Evolutionary conservation across 305 asterid genomes (phyloP), one percentile per base, ranked within the genome.

Genomic region (Fraxinus floribunda): DNA sequence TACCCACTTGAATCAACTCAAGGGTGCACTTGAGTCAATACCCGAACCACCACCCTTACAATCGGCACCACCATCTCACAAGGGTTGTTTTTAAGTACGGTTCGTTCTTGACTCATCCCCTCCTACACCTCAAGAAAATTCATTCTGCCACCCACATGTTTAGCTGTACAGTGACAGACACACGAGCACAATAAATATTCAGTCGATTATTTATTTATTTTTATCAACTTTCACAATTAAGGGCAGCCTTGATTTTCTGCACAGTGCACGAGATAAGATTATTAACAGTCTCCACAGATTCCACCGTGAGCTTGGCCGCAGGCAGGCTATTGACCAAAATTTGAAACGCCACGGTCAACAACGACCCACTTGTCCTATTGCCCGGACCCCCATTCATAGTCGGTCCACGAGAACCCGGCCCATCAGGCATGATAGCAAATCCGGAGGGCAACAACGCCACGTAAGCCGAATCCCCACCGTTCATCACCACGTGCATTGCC

Each of bases 81-180:
- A 88, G 86, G 93, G 84, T 86, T 86, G 75, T 41, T 76, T 84
- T 41, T 0, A 34, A 39, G 26, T 84, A 83, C 78, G 98, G 98
- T 94, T 93, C 98, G 97, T 93, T 94, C 97, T 94, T 94, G 98
- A 93, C 97, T 94, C 97, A 85, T 80, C 89, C 89, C 87, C 90
- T 52, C 84, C 26, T 18, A 73, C 30, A 76, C 41, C 84, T 46
- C 83, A 44, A 68, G 76, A 22, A 81, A 64, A 24, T 13, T 57
- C n/a, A 2, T 68, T 34, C 44, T 74, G 41, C 70, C 83, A 79
- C 32, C 77, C 36, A 18, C 68, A 57, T n/a, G 29, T 57, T 57
- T 18, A 18, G 29, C 29, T 18, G 7, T 57, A 57, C 68, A 57
- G 29, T 7, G 24, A 18, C 11, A 10, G 11, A 18, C 66, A n/a